A percentile compares a stretch with the other conserved stretches of the same genome.
phyloP scores from a whole-genome alignment of 768 basidiomycete species.

The Phanerodontia chrysosporium region DNA sequence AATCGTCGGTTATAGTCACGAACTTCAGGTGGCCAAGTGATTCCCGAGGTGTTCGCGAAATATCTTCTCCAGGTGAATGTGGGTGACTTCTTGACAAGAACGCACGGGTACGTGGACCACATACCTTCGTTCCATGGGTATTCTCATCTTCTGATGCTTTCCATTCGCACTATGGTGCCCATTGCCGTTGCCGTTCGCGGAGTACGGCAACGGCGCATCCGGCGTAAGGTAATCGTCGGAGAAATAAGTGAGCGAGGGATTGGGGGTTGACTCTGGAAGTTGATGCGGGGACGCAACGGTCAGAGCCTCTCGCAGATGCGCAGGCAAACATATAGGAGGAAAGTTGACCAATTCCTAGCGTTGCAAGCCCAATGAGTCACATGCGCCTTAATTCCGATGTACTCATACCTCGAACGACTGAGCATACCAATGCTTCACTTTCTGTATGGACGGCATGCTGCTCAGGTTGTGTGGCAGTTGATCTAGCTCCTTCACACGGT shows the following conservation, averaged over 20 bases:
- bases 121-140: conserved; percentile 83
- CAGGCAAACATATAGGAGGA: conserved; percentile 68
- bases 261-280: conserved; percentile 74
- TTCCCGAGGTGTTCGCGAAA: conserved; percentile 70
- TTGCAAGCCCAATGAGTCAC: not conserved
- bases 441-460: conserved; percentile 87
- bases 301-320: conserved; percentile 64
- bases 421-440: conserved; percentile 98
- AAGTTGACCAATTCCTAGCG: conserved; percentile 84
- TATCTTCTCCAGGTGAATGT: conserved; percentile 47
- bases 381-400: not conserved
- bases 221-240: conserved; percentile 22
- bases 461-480: conserved; percentile 88
- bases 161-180: conserved; percentile 37
- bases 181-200: conserved; percentile 32
- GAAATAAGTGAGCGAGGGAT: conserved; percentile 63
- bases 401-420: conserved; percentile 86
- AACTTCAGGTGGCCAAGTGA: conserved; percentile 90
- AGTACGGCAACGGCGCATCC: conserved; percentile 13
- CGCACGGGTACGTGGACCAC: conserved; percentile 18
- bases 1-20: conserved; percentile 91
- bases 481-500: conserved; percentile 94
- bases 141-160: conserved; percentile 52
- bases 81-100: not conserved
- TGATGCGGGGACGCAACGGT: conserved; percentile 45